A percentile compares a stretch with the other conserved stretches of the same genome.
Conservation (phyloP, 139 green algal genomes). For the Picochlorum sp. region DNA sequence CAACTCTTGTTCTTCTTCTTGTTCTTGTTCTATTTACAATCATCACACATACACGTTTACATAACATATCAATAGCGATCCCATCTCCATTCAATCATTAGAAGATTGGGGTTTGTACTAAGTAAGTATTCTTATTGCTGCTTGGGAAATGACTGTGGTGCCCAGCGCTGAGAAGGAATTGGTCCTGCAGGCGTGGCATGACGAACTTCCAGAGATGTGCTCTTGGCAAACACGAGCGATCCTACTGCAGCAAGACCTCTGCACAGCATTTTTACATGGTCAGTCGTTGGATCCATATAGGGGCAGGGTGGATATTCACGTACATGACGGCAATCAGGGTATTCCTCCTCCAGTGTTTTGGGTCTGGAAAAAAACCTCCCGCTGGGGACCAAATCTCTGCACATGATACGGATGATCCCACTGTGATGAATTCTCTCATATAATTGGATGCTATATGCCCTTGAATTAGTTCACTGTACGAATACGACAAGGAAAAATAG, state of each 20-base stretch:
- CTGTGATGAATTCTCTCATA: no score
- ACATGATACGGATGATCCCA: not conserved
- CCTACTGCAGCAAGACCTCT: slow-evolving; percentile 15
- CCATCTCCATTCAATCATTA: no score
- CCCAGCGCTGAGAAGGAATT: slow-evolving; percentile 18
- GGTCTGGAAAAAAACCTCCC: slow-evolving; percentile 33
- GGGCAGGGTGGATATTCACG: not conserved
- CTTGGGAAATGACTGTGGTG: slow-evolving; percentile 9
- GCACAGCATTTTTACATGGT: not conserved
- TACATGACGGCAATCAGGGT: slow-evolving; percentile 16
- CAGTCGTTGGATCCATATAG: not conserved
- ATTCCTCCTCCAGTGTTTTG: slow-evolving; percentile 30
- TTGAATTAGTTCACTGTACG: no score
- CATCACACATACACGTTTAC: no score
- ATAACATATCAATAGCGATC: no score
- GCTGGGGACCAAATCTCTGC: slow-evolving; percentile 34
- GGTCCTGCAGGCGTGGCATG: slow-evolving; percentile 9
- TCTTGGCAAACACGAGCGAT: slow-evolving; percentile 11
- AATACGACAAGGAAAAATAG: no score
- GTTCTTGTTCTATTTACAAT: no score
- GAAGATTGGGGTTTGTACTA: no score
- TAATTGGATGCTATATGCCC: no score
- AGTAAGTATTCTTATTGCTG: no score
- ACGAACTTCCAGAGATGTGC: slow-evolving; percentile 15
- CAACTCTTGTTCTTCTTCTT: no score